phyloP scores from a whole-genome alignment of 768 basidiomycete species.

The Lentinula boryana region DNA sequence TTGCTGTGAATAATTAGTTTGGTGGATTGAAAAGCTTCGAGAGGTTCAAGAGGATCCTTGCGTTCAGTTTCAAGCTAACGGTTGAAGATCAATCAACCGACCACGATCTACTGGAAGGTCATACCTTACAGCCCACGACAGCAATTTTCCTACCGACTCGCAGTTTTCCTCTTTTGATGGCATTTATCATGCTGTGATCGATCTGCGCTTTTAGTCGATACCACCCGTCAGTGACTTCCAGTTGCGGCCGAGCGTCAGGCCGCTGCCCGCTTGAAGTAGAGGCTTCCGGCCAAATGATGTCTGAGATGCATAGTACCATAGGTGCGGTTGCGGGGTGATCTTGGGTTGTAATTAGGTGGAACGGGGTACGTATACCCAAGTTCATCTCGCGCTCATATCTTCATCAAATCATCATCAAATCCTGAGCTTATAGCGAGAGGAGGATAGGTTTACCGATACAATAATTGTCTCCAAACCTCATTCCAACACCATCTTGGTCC shows the following conservation, averaged over 20 bases:
- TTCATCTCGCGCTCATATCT: conserved; percentile 91
- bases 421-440: neutral
- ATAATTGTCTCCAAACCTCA: conserved; percentile 76
- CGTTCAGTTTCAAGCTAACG: conserved; percentile 60
- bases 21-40: conserved; percentile 71
- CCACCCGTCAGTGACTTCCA: conserved; percentile 99
- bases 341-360: conserved; percentile 76
- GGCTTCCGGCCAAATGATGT: conserved; percentile 49
- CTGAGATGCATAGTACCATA: conserved; percentile 81
- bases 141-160: conserved; percentile 79
- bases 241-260: conserved; percentile 40
- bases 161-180: conserved; percentile 60
- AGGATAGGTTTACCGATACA: conserved; percentile 60
- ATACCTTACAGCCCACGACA: conserved; percentile 70
- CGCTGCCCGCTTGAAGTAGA: conserved; percentile 29
- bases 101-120: neutral
- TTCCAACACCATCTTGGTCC: conserved; percentile 71
- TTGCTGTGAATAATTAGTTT: conserved; percentile 74
- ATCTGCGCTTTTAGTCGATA: conserved; percentile 76
- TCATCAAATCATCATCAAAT: neutral
- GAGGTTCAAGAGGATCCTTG: conserved; percentile 75
- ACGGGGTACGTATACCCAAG: conserved; percentile 67
- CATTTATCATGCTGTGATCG: conserved; percentile 69
- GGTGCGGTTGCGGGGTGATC: conserved; percentile 77
- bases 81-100: neutral